Conservation (phyloP, 306 rosid genomes). For the Pueraria montana region DNA sequence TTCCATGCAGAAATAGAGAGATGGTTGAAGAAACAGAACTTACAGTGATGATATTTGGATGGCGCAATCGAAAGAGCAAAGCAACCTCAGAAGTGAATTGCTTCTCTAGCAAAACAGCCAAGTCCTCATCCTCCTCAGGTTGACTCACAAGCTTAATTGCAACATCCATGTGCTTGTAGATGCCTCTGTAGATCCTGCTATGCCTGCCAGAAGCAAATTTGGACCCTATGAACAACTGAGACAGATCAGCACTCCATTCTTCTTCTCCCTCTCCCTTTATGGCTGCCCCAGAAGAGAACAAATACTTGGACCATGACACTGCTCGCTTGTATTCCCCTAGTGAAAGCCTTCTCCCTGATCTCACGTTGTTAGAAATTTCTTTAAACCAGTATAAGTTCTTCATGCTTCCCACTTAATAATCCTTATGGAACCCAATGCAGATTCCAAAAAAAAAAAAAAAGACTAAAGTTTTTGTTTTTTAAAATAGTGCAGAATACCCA, state of each 20-base stretch:
- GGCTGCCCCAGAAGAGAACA: slow-evolving; percentile 90
- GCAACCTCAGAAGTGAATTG: slow-evolving; percentile 95
- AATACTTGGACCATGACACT: slow-evolving; percentile 95
- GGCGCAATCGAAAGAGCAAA: slow-evolving; percentile 78
- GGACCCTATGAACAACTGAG: slow-evolving; percentile 83
- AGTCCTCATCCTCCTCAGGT: slow-evolving; percentile 86
- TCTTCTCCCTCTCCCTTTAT: slow-evolving; percentile 88
- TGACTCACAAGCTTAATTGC: slow-evolving; percentile 94
- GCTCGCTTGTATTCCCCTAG: slow-evolving; percentile 91
- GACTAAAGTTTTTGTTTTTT: not conserved
- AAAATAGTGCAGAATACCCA: slow-evolving; percentile 38
- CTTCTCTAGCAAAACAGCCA: slow-evolving; percentile 77
- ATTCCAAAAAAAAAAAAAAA: slow-evolving; percentile 35
- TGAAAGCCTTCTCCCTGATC: slow-evolving; percentile 70
- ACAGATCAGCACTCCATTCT: slow-evolving; percentile 97
- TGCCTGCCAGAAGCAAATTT: slow-evolving; percentile 95
- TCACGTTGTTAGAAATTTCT: slow-evolving; percentile 70
- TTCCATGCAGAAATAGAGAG: not conserved
- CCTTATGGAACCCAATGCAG: slow-evolving; percentile 37
- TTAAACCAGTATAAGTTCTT: slow-evolving; percentile 75
- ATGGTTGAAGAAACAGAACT: slow-evolving; percentile 47
- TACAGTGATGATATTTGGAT: slow-evolving; percentile 95
- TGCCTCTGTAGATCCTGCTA: slow-evolving; percentile 93
- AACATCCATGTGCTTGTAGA: slow-evolving; percentile 90
- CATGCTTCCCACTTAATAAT: slow-evolving; percentile 49